Evolutionary conservation across 768 basidiomycete genomes (phyloP).

Genomic region (Lactarius indigo): DNA sequence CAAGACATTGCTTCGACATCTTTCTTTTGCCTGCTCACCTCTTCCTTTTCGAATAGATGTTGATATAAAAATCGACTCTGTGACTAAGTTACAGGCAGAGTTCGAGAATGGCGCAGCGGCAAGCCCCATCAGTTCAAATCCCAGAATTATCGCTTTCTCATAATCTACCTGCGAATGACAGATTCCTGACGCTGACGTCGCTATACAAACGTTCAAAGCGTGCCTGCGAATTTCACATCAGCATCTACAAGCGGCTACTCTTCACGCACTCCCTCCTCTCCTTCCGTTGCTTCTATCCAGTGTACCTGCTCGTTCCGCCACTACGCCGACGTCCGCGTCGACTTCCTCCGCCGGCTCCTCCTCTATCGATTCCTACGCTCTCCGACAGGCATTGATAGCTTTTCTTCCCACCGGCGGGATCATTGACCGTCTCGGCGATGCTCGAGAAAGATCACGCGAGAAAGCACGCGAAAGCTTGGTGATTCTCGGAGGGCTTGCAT

Average conservation of each 20-base stretch:
- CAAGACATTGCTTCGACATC: neutral
- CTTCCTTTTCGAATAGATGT: conserved; percentile 48
- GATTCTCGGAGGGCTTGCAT: conserved; percentile 67
- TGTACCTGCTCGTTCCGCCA: conserved; percentile 27
- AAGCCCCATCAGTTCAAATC: conserved; percentile 24
- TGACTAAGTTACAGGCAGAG: conserved; percentile 71
- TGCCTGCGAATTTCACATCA: conserved; percentile 80
- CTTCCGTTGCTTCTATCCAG: conserved; percentile 59
- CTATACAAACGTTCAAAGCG: conserved; percentile 66
- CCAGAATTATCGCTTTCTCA: neutral
- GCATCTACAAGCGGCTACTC: conserved; percentile 73
- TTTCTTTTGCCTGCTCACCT: conserved; percentile 6
- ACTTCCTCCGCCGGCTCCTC: conserved; percentile 45
- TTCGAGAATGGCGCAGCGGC: conserved; percentile 74
- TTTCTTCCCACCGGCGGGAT: conserved; percentile 76
- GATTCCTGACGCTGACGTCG: conserved; percentile 69
- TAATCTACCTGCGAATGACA: conserved; percentile 30
- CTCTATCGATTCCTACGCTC: conserved; percentile 49
- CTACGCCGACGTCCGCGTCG: conserved; percentile 44
- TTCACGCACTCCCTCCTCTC: conserved; percentile 63
- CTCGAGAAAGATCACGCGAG: conserved; percentile 62
- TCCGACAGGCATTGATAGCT: conserved; percentile 64
- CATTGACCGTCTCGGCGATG: conserved; percentile 79
- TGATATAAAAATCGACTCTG: conserved; percentile 76
- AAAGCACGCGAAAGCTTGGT: conserved; percentile 78